A percentile compares a stretch with the other conserved stretches of the same genome.
phyloP scores from a whole-genome alignment of 495 filamentous ascomycete genomes.

The Podospora tetraspora region DNA sequence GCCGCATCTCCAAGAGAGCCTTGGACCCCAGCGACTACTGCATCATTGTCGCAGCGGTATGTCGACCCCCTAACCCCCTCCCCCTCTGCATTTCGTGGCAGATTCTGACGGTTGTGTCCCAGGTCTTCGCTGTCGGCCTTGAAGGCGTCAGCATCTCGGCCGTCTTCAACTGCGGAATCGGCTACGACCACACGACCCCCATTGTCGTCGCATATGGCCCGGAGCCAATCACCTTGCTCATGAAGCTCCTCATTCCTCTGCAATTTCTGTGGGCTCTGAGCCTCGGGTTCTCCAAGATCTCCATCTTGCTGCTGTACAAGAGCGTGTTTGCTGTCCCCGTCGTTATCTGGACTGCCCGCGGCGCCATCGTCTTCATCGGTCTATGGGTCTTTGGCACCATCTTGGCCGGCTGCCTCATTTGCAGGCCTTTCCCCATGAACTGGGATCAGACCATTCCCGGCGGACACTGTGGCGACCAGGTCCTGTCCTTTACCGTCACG shows the following conservation, averaged over 20 bases:
- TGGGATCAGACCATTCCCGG: conserved; percentile 29
- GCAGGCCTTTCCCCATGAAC: conserved; percentile 23
- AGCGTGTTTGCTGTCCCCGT: conserved; percentile 23
- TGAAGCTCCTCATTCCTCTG: conserved; percentile 20
- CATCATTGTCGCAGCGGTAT: conserved; percentile 25
- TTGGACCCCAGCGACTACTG: conserved; percentile 28
- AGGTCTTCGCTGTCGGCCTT: conserved; percentile 10
- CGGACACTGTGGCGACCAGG: conserved; percentile 24
- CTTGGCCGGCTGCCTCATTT: conserved; percentile 24
- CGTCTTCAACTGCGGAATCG: conserved; percentile 3
- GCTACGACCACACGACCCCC: conserved; percentile 18
- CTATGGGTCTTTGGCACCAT: conserved; percentile 25
- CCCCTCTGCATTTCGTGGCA: background rate
- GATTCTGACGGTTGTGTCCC: background rate
- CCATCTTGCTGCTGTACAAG: conserved; percentile 26
- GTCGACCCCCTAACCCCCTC: background rate
- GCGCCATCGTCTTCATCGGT: conserved; percentile 21
- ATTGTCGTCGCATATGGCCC: conserved; percentile 13
- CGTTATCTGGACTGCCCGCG: conserved; percentile 21
- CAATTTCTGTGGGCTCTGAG: conserved; percentile 18
- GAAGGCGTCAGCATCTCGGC: conserved; percentile 13
- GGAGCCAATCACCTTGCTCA: conserved; percentile 11
- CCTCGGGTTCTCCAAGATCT: conserved; percentile 25
- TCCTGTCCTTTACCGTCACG: conserved; percentile 23
- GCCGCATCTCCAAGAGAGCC: conserved; percentile 17